Conservation (phyloP, 768 basidiomycete genomes). For the Boletus bicolor region DNA sequence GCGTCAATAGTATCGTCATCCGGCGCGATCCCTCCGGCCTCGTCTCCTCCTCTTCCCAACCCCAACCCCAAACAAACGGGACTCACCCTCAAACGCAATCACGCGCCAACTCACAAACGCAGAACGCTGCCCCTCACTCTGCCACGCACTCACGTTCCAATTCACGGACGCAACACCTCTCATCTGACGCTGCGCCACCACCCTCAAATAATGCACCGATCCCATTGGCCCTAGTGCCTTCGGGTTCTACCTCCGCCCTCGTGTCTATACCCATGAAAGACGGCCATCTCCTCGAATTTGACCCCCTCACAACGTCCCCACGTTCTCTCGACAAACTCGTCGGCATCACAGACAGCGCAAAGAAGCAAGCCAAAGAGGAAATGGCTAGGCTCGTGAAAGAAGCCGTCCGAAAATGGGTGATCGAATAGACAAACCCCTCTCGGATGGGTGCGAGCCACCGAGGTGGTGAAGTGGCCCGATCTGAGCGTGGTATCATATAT, state of each 20-base stretch:
- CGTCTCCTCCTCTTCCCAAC: constrained; percentile 28
- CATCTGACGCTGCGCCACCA: neutral
- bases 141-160: constrained; percentile 41
- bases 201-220: neutral
- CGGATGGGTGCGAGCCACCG: too few relatives aligned
- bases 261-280: constrained; percentile 79
- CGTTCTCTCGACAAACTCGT: constrained; percentile 70
- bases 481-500: neutral
- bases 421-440: constrained; percentile 31
- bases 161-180: constrained; percentile 30
- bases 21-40: constrained; percentile 51
- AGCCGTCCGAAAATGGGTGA: constrained; percentile 75
- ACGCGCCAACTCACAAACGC: constrained; percentile 53
- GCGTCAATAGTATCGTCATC: constrained; percentile 61
- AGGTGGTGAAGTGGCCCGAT: too few relatives aligned
- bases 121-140: constrained; percentile 6
- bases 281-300: constrained; percentile 80
- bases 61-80: constrained; percentile 19
- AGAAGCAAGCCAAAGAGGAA: constrained; percentile 76
- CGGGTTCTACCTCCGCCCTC: constrained; percentile 47
- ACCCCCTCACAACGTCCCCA: constrained; percentile 74
- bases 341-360: constrained; percentile 77
- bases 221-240: neutral
- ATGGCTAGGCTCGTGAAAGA: constrained; percentile 70
- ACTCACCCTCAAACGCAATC: constrained; percentile 33